These are phyloP conservation scores for Pleurotus tuber-regium DNA, from an alignment of 768 basidiomycete genomes.

Conservation along the genomic window DNA sequence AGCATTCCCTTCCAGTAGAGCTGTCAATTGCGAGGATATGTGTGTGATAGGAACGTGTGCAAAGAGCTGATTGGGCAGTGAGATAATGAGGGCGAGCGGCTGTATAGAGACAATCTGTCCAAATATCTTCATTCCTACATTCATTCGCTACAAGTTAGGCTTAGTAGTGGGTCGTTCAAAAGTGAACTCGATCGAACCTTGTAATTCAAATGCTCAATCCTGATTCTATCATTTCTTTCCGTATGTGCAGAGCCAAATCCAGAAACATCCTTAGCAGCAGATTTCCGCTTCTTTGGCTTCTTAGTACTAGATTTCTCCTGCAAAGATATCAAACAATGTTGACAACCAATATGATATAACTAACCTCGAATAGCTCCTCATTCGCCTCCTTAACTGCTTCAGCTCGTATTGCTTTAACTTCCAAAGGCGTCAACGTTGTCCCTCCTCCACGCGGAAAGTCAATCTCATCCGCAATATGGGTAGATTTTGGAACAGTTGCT, in stretches of 20 bases:
- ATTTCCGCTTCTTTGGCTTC: conserved; percentile 43
- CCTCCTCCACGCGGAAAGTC: conserved; percentile 98
- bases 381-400: conserved; percentile 87
- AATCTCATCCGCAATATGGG: conserved; percentile 60
- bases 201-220: conserved; percentile 92
- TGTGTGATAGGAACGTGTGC: conserved; percentile 95
- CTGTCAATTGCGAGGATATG: conserved; percentile 77
- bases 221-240: conserved; percentile 54
- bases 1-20: conserved; percentile 62
- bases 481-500: conserved; percentile 31
- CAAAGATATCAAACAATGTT: conserved; percentile 8
- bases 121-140: conserved; percentile 82
- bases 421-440: conserved; percentile 80
- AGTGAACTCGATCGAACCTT: conserved; percentile 49
- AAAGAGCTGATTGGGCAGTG: conserved; percentile 93
- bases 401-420: conserved; percentile 81
- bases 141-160: conserved; percentile 54
- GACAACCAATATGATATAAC: conserved; percentile 18
- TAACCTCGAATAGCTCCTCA: conserved; percentile 70
- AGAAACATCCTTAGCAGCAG: conserved; percentile 42
- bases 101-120: conserved; percentile 85
- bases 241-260: conserved; percentile 12
- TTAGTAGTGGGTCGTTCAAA: conserved; percentile 9
- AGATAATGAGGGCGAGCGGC: conserved; percentile 87
- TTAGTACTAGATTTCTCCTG: conserved; percentile 42